These are phyloP conservation scores for Mitragyna speciosa DNA, from an alignment of 257 asterid species.

Conservation along the genomic window DNA sequence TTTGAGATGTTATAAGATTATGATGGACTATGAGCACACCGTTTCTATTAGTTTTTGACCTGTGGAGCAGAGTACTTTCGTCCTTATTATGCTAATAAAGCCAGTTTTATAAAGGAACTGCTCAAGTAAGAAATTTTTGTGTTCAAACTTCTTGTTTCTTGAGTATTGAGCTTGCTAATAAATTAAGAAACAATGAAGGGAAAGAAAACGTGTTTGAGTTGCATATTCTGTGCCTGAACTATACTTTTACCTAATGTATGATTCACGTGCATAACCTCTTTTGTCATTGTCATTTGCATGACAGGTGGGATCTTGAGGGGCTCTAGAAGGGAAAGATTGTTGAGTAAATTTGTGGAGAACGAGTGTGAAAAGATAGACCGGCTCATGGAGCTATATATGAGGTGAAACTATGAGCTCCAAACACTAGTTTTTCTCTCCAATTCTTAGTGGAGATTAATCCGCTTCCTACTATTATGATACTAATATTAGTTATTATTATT, in stretches of 20 bases:
- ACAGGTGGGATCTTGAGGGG: conserved; percentile 95
- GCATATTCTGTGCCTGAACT: not conserved
- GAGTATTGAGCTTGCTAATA: not conserved
- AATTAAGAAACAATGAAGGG: not conserved
- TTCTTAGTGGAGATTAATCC: not conserved
- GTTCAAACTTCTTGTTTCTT: not conserved
- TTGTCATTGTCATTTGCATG: conserved; percentile 1
- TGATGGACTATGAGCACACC: not conserved
- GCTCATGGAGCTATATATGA: conserved; percentile 93
- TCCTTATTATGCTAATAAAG: not conserved
- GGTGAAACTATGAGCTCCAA: conserved; percentile 43
- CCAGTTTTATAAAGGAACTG: not conserved
- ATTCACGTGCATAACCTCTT: not conserved
- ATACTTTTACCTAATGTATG: not conserved
- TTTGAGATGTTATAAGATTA: not conserved
- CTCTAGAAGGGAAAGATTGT: conserved; percentile 88
- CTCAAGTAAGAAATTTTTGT: not conserved
- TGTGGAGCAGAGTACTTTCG: not conserved
- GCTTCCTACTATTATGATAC: no score
- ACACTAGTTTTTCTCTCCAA: conserved; percentile 8
- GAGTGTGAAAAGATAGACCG: conserved; percentile 96
- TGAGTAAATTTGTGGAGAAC: conserved; percentile 92
- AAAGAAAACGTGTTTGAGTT: not conserved
- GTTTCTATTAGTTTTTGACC: not conserved
- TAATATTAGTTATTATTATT: no score